phyloP scores from a whole-genome alignment of 1,284 basidiomycete genomes.

The Amylostereum areolatum region DNA sequence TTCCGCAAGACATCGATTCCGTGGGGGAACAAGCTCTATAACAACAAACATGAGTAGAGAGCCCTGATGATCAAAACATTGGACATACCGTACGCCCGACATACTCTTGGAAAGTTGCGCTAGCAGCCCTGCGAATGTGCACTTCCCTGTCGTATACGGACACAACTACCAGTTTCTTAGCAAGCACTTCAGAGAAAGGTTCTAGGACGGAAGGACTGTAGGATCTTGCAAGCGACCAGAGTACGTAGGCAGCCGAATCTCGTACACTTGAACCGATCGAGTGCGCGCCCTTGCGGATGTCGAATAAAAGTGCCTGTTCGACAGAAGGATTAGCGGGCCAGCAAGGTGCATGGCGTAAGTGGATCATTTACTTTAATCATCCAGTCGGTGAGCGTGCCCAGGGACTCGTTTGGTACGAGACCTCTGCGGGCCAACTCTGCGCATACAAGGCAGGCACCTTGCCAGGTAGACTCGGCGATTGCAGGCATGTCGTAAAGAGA shows the following conservation, averaged over 20 bases:
- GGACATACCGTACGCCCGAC: constrained; percentile 84
- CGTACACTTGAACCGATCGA: constrained; percentile 93
- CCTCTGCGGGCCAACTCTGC: constrained; percentile 89
- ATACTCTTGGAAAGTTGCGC: constrained; percentile 96
- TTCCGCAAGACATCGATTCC: constrained; percentile 90
- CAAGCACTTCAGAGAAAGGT: constrained; percentile 61
- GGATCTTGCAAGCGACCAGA: constrained; percentile 91
- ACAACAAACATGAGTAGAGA: constrained; percentile 11
- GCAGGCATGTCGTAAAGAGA: constrained; percentile 69
- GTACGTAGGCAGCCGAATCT: constrained; percentile 90
- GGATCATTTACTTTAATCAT: constrained; percentile 58
- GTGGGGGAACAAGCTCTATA: constrained; percentile 80
- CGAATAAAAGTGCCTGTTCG: constrained; percentile 82
- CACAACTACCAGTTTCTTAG: constrained; percentile 69
- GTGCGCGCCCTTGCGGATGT: constrained; percentile 86
- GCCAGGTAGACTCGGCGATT: constrained; percentile 84
- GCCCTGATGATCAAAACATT: constrained; percentile 5
- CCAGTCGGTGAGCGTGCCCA: constrained; percentile 70
- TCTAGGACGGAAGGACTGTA: constrained; percentile 55
- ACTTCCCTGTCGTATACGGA: constrained; percentile 92
- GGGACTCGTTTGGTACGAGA: constrained; percentile 52
- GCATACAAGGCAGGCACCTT: constrained; percentile 89
- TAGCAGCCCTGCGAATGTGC: constrained; percentile 92
- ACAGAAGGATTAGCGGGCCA: constrained; percentile 3
- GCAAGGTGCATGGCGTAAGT: constrained; percentile 10